Percentiles rank a stretch among this genome's conserved stretches.
Evolutionary conservation across 257 asterid genomes (phyloP).

Genomic region (Voacanga thouarsii): DNA sequence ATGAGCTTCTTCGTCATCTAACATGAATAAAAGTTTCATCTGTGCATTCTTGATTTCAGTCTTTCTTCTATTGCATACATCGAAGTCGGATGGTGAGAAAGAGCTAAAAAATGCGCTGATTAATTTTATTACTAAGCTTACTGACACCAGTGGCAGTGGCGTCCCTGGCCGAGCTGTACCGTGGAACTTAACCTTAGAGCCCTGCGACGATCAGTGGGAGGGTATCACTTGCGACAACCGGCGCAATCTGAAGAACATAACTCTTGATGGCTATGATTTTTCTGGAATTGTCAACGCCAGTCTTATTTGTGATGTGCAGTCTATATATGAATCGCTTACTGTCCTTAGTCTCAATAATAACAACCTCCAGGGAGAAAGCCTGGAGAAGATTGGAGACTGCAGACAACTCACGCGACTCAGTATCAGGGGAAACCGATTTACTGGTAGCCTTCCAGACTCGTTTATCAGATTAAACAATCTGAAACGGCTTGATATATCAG

Average conservation of each 20-base stretch:
- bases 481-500: slow-evolving; percentile 41
- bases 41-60: slow-evolving; percentile 29
- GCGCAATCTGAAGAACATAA: slow-evolving; percentile 26
- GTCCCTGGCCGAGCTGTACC: slow-evolving; percentile 22
- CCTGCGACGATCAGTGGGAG: slow-evolving; percentile 31
- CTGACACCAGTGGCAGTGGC: slow-evolving; percentile 24
- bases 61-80: slow-evolving; percentile 20
- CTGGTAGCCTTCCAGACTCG: slow-evolving; percentile 33
- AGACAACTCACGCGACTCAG: slow-evolving; percentile 33
- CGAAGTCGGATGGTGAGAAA: slow-evolving; percentile 32
- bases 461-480: slow-evolving; percentile 37
- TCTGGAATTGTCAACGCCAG: slow-evolving; percentile 41
- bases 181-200: slow-evolving; percentile 48
- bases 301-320: slow-evolving; percentile 34
- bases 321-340: slow-evolving; percentile 30
- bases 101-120: slow-evolving; percentile 27
- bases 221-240: slow-evolving; percentile 42
- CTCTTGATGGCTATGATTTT: slow-evolving; percentile 34
- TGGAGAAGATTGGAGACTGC: slow-evolving; percentile 46
- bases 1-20: slow-evolving; percentile 1
- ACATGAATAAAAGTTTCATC: slow-evolving; percentile 31
- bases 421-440: slow-evolving; percentile 38
- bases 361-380: slow-evolving; percentile 29
- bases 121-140: slow-evolving; percentile 38
- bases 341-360: slow-evolving; percentile 32